Conservation (phyloP, 345 rosid genomes). For the Syzygium grande region DNA sequence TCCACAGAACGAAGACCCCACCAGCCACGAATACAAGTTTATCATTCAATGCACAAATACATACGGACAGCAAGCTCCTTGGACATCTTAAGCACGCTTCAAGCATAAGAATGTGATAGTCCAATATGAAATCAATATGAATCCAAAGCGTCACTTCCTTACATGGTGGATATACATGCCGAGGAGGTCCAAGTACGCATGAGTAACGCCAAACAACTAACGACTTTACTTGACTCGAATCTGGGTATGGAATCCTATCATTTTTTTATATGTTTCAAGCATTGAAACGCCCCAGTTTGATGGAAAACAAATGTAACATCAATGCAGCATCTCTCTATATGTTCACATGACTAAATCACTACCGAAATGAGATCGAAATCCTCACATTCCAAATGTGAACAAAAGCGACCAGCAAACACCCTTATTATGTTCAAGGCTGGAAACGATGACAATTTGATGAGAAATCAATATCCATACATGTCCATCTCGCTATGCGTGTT, state of each 20-base stretch:
- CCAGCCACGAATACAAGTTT: not conserved
- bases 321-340: not conserved
- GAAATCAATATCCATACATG: not conserved
- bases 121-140: not conserved
- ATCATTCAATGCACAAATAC: too few relatives aligned
- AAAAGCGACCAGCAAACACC: not conserved
- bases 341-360: not conserved
- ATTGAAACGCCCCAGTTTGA: not conserved
- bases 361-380: not conserved
- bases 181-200: not conserved
- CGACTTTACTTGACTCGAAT: not conserved
- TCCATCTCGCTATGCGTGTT: not conserved
- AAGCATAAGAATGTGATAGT: not conserved
- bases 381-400: not conserved
- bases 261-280: not conserved
- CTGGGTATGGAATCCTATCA: accelerated
- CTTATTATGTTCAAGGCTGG: not conserved
- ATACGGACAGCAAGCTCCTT: too few relatives aligned
- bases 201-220: not conserved
- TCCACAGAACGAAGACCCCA: not conserved
- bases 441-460: not conserved
- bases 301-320: not conserved
- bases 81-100: not conserved
- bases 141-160: not conserved
- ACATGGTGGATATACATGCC: not conserved